Conservation (phyloP, 495 filamentous ascomycete genomes). For the Penicillium soppii region DNA sequence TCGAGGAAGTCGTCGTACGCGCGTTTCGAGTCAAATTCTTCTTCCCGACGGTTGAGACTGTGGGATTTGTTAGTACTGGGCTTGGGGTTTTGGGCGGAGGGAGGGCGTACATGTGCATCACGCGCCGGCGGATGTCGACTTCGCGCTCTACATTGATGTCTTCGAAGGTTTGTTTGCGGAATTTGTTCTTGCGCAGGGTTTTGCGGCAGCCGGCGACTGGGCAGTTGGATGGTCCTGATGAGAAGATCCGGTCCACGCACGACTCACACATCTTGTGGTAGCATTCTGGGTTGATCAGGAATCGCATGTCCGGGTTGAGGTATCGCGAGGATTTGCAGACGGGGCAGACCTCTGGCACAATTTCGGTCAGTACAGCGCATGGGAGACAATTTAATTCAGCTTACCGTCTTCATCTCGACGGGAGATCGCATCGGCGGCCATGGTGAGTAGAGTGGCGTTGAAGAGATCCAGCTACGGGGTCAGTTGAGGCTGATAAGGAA, state of each 20-base stretch:
- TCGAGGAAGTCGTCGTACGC: constrained; percentile 95
- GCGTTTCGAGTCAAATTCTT: constrained; percentile 80
- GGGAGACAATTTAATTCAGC: not conserved
- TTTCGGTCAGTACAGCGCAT: constrained; percentile 9
- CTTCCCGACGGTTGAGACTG: constrained; percentile 80
- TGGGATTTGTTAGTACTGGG: not conserved
- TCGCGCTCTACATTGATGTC: constrained; percentile 91
- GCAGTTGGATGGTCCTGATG: constrained; percentile 82
- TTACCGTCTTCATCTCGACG: constrained; percentile 55
- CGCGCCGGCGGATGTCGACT: constrained; percentile 82
- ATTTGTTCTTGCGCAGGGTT: constrained; percentile 80
- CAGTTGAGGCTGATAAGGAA: constrained; percentile 17
- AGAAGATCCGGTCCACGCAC: constrained; percentile 94
- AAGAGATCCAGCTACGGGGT: constrained; percentile 6
- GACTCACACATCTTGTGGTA: constrained; percentile 98
- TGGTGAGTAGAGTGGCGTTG: constrained; percentile 18
- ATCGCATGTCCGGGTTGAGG: constrained; percentile 87
- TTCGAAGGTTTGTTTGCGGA: constrained; percentile 85
- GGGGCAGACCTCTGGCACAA: constrained; percentile 77
- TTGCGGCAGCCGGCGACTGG: constrained; percentile 83
- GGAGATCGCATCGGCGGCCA: constrained; percentile 35
- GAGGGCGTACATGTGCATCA: constrained; percentile 61
- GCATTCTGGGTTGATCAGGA: constrained; percentile 96
- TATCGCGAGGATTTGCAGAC: constrained; percentile 96
- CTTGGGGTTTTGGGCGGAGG: not conserved